Conservation (phyloP, 2,329 filamentous ascomycete genomes). For the Penicillium brasilianum region DNA sequence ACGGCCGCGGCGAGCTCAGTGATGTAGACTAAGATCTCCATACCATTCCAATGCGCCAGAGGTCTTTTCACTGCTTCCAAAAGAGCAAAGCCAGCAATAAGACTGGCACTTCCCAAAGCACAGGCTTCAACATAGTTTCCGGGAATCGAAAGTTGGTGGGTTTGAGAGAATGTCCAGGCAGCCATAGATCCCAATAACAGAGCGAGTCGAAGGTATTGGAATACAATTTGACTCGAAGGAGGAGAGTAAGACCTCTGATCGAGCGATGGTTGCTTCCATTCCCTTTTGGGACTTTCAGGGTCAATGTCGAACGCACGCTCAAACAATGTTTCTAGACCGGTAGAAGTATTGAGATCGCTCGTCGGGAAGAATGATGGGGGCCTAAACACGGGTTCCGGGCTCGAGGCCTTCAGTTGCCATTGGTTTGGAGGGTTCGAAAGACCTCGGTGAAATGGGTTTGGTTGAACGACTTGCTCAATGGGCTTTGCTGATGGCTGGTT, state of each 20-base stretch:
- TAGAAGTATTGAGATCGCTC: conserved; percentile 48
- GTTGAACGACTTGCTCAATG: conserved; percentile 42
- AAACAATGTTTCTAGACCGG: conserved; percentile 54
- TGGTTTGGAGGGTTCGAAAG: conserved; percentile 32
- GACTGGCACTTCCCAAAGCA: conserved; percentile 46
- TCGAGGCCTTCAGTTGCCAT: conserved; percentile 24
- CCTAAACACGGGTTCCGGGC: conserved; percentile 45
- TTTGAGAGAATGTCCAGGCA: conserved; percentile 42
- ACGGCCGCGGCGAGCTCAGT: conserved; percentile 46
- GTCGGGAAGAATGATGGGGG: conserved; percentile 53
- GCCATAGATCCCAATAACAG: conserved; percentile 38
- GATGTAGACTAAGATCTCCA: conserved; percentile 46
- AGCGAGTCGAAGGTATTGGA: conserved; percentile 38
- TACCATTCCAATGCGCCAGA: conserved; percentile 44
- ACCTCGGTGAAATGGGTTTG: conserved; percentile 45
- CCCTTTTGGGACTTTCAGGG: conserved; percentile 31
- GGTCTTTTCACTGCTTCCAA: conserved; percentile 45
- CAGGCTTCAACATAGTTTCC: conserved; percentile 46
- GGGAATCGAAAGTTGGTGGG: conserved; percentile 36
- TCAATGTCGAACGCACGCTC: conserved; percentile 51
- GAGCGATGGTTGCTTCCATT: conserved; percentile 26
- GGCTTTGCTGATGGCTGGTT: conserved; percentile 40
- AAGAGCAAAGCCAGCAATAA: conserved; percentile 48
- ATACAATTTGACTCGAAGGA: conserved; percentile 27
- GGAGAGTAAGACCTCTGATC: conserved; percentile 12